Base-by-base conservation (phyloP, 768 basidiomycete species). In the Boletus pseudopeckii region DNA sequence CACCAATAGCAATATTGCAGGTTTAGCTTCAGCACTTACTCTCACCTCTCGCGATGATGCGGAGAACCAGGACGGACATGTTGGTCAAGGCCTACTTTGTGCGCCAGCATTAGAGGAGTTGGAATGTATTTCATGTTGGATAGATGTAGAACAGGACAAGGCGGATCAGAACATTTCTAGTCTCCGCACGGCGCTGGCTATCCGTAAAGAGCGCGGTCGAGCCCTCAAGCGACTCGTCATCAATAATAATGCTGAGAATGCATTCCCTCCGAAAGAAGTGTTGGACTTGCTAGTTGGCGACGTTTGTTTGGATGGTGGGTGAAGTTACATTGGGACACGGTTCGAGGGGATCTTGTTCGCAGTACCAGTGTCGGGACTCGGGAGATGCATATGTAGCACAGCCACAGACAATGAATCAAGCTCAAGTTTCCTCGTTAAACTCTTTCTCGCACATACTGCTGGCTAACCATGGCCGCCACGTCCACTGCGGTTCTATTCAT, bases 401-500 rank as follows among this genome's bases (percentile, higher is more conserved):
- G 45, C 45, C 33, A 45, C 45, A 34, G 10, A 36, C 20, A 10
- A 34, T 13, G 7, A 18, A 18, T 33, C 4, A 4, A 24, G 22
- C 14, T 15, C 24, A 7, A 1, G 6, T 26, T 22, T 8, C 28
- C 0, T 24, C 14, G 43, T 13, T 4, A 22, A 22, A 15, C 17
- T 24, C 14, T n/a, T n/a, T 46, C 30, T 32, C 10, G 8, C 4
- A 7, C 28, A 8, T 22, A 28, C 28, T 9, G 4, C 7, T n/a
- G 22, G n/a, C 10, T 14, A 2, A 51, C 38, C 41, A 58, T 48
- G 52, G 48, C 56, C 32, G 43, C 59, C 54, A 10, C 34, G 34
- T 34, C 24, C 33, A 48, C 64, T 40, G 56, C 64, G 17, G 54
- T 64, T 28, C 20, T 50, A 8, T 59, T 64, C 50, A 56, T 60